Evolutionary conservation across 441 rosid species (phyloP).

Genomic region (Geranium incanum): DNA sequence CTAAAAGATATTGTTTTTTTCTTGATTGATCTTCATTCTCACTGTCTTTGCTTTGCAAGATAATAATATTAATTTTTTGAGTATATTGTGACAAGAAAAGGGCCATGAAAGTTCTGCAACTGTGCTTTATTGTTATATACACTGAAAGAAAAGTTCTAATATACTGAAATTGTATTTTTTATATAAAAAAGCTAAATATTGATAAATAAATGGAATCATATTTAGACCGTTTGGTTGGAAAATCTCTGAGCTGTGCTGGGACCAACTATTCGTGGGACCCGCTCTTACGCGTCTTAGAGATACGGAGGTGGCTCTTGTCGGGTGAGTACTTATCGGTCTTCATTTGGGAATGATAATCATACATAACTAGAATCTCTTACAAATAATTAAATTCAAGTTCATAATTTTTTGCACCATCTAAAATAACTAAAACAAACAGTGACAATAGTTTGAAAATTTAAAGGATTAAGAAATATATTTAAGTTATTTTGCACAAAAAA

Average conservation of each 20-base stretch:
- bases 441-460: too few relatives aligned
- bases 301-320: neutral
- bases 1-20: constrained; percentile 10
- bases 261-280: constrained; percentile 33
- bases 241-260: constrained; percentile 21
- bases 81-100: constrained; percentile 4
- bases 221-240: neutral
- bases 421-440: too few relatives aligned
- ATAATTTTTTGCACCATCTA: too few relatives aligned
- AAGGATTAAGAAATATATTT: too few relatives aligned
- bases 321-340: neutral
- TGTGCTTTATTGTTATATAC: neutral
- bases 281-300: constrained; percentile 39
- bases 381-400: too few relatives aligned
- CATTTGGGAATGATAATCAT: too few relatives aligned
- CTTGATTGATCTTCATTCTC: constrained; percentile 9
- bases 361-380: too few relatives aligned
- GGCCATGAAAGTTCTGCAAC: constrained; percentile 18
- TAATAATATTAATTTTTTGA: neutral
- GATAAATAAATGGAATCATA: neutral
- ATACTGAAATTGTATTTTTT: neutral
- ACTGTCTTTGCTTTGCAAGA: constrained; percentile 16
- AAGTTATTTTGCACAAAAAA: too few relatives aligned
- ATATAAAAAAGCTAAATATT: neutral
- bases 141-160: neutral